Percentiles rank a stretch among this genome's conserved stretches.
Conservation (phyloP, 2,329 filamentous ascomycete species). For the Cadophora gregata region DNA sequence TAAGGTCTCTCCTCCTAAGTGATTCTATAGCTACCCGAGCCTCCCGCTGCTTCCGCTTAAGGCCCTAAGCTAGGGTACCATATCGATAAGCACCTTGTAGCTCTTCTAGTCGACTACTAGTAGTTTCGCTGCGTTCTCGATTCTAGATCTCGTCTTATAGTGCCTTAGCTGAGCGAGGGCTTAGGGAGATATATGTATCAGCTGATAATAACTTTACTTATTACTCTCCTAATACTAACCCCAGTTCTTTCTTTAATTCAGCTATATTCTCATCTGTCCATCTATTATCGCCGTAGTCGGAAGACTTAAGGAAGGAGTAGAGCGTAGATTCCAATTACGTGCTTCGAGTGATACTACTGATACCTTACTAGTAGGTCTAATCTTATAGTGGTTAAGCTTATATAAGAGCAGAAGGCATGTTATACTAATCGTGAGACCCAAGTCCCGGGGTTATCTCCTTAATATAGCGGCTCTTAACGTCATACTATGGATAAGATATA, state of each 20-base stretch:
- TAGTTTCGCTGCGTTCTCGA: conserved; percentile 31
- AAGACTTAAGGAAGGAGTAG: background rate
- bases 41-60: conserved; percentile 30
- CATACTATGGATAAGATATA: conserved; percentile 28
- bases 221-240: conserved; percentile 29
- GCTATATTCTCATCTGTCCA: background rate
- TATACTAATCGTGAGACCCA: conserved; percentile 25
- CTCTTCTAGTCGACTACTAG: conserved; percentile 17
- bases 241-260: conserved; percentile 26
- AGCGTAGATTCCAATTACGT: background rate
- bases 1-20: too few species aligned
- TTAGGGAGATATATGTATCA: conserved; percentile 22
- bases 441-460: conserved; percentile 23
- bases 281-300: background rate
- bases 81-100: conserved; percentile 14
- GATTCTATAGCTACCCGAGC: background rate
- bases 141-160: conserved; percentile 31
- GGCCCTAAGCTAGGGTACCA: conserved; percentile 12
- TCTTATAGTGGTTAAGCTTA: background rate
- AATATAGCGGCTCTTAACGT: conserved; percentile 28
- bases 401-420: conserved; percentile 30
- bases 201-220: conserved; percentile 23
- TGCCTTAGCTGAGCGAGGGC: conserved; percentile 25
- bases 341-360: background rate
- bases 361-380: background rate